phyloP scores from a whole-genome alignment of 768 basidiomycete genomes.

The Lentinula detonsa region DNA sequence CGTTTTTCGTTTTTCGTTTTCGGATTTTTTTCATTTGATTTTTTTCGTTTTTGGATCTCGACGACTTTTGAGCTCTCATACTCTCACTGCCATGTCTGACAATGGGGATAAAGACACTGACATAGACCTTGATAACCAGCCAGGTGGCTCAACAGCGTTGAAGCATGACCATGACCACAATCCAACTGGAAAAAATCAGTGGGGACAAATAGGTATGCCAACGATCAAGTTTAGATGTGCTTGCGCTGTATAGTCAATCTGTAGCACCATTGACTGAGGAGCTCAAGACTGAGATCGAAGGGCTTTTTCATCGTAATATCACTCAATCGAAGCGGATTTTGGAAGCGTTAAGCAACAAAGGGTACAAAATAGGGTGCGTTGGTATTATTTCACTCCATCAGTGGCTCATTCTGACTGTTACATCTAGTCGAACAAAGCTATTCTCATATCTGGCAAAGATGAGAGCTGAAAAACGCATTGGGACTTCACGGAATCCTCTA shows the following conservation, averaged over 20 bases:
- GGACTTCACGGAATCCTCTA: too few relatives aligned
- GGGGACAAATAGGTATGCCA: not conserved
- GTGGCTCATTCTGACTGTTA: not conserved
- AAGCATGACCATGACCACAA: not conserved
- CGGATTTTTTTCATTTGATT: not conserved
- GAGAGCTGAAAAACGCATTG: too few relatives aligned
- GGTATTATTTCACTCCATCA: not conserved
- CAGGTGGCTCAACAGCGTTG: not conserved
- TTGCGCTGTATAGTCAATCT: not conserved
- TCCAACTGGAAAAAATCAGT: not conserved
- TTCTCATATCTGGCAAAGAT: too few relatives aligned
- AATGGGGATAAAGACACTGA: not conserved
- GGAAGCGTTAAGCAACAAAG: not conserved
- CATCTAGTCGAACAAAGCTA: too few relatives aligned
- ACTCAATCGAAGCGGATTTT: not conserved
- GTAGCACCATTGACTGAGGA: not conserved
- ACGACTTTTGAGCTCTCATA: not conserved
- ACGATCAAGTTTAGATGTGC: not conserved
- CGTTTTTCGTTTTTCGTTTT: too few relatives aligned
- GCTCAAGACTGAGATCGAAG: not conserved
- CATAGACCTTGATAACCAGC: not conserved
- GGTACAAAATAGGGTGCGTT: not conserved
- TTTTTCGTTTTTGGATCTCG: not conserved
- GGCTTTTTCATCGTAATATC: not conserved
- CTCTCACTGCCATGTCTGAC: not conserved